Conservation (phyloP, 1,139 yeast genomes). For the Yamadazyma kanchanaburiensis region DNA sequence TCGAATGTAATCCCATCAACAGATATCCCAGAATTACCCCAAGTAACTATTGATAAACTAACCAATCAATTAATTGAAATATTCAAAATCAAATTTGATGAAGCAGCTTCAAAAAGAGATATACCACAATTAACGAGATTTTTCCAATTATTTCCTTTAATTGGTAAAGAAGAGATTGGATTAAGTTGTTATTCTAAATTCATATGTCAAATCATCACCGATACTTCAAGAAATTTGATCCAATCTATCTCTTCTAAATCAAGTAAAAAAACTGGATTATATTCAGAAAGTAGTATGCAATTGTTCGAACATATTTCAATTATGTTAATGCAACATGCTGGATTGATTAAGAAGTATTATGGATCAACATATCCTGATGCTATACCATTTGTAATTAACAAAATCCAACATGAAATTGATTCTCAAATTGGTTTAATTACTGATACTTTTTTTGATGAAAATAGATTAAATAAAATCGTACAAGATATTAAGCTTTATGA, state of each 20-base stretch:
- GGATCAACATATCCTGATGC: slow-evolving; percentile 50
- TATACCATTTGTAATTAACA: slow-evolving; percentile 63
- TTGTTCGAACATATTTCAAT: slow-evolving; percentile 82
- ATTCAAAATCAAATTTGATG: slow-evolving; percentile 61
- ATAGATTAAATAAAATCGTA: slow-evolving; percentile 54
- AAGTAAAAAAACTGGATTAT: slow-evolving; percentile 43
- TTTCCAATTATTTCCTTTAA: slow-evolving; percentile 85
- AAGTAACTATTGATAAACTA: slow-evolving; percentile 54
- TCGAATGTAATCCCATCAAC: slow-evolving; percentile 84
- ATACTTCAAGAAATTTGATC: slow-evolving; percentile 66
- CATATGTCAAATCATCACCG: slow-evolving; percentile 79
- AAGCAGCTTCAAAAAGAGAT: slow-evolving; percentile 65
- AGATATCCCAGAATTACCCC: slow-evolving; percentile 83
- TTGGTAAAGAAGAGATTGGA: slow-evolving; percentile 71
- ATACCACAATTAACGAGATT: slow-evolving; percentile 70
- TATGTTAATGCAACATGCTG: slow-evolving; percentile 83
- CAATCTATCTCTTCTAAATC: slow-evolving; percentile 29
- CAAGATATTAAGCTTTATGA: slow-evolving; percentile 57
- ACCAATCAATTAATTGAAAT: slow-evolving; percentile 52
- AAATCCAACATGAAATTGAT: slow-evolving; percentile 84
- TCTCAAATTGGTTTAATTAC: slow-evolving; percentile 84
- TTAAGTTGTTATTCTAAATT: slow-evolving; percentile 78
- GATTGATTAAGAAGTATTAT: slow-evolving; percentile 70
- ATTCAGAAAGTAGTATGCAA: slow-evolving; percentile 68
- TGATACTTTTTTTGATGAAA: slow-evolving; percentile 80